Base-by-base conservation (phyloP, 805 yeast species). In the Jamesozyma piceae region DNA sequence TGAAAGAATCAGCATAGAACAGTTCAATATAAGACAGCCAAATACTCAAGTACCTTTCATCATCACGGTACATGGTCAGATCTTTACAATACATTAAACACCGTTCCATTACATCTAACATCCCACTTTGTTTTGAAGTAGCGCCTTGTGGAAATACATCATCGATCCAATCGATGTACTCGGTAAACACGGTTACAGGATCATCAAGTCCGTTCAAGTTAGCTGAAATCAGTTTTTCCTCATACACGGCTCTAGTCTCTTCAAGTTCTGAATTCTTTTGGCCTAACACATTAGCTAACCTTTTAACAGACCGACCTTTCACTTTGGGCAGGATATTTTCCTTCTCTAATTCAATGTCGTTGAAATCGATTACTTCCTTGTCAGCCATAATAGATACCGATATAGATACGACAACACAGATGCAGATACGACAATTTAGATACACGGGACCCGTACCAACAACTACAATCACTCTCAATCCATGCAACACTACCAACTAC, bases 1-100 rank as follows among this genome's bases (percentile, higher is more conserved):
- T 84, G 1, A 82, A 73, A 72, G 77, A 30, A 17, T 49, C 47
- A 1, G 47, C 32, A 17, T 48, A 41, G 38, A 54, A 58, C 9
- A 57, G 38, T 22, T 71, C 72, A 9, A 82, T 76, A 59, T 87
- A 89, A 47, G 77, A 78, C 31, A 89, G 62, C 96, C 97, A 90
- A 2, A 87, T 71, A 45, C 71, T 72, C 40, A 90, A 61, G 54
- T 83, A 88, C 35, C 96, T 64, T 1, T 87, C 75, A 57, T 89
- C 96, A 57, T 88, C 81, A 46, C 77, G 81, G 58, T 87, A 89
- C 1, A 62, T 62, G 30, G 70, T 11, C 11, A 24, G 72, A 51
- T 82, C 83, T 53, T 80, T 69, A 58, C 85, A 86, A 46, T 69
- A 68, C 33, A 78, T 72, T 0, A 94, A 78, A 50, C 90, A 80